phyloP scores from a whole-genome alignment of 2,329 filamentous ascomycete genomes.

The Alternaria novae-zelandiae region DNA sequence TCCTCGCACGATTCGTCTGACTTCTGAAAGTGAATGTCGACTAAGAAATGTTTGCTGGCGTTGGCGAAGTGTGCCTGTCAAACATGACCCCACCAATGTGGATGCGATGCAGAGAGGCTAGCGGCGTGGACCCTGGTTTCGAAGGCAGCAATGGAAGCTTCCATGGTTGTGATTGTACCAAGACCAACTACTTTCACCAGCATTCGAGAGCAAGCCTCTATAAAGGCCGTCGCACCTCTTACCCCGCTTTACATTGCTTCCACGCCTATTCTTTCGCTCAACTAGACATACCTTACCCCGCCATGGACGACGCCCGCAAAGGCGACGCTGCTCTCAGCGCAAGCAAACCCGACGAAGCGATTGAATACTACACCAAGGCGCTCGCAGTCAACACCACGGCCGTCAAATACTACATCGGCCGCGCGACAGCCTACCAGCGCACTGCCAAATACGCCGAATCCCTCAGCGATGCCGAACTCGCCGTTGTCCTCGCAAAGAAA shows the following conservation, averaged over 20 bases:
- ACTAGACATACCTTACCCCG: conserved; percentile 24
- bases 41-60: neutral
- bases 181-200: neutral
- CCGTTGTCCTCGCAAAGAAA: conserved; percentile 69
- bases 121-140: conserved; percentile 5
- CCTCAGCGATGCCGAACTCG: conserved; percentile 56
- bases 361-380: conserved; percentile 69
- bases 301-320: conserved; percentile 61
- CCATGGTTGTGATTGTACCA: conserved; percentile 2
- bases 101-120: neutral
- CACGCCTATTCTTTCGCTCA: neutral
- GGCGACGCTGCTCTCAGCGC: conserved; percentile 68
- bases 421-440: conserved; percentile 78
- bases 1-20: neutral
- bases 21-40: neutral
- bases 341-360: conserved; percentile 70
- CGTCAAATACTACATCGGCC: conserved; percentile 80
- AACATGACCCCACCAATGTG: neutral
- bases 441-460: conserved; percentile 57
- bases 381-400: conserved; percentile 69
- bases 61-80: neutral
- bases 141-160: conserved; percentile 15
- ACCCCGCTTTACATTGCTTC: neutral
- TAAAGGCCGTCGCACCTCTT: neutral
- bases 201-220: neutral